A percentile compares a stretch with the other conserved stretches of the same genome.
Conservation (phyloP, 2,329 filamentous ascomycete genomes). For the Xylariaceae sp. region DNA sequence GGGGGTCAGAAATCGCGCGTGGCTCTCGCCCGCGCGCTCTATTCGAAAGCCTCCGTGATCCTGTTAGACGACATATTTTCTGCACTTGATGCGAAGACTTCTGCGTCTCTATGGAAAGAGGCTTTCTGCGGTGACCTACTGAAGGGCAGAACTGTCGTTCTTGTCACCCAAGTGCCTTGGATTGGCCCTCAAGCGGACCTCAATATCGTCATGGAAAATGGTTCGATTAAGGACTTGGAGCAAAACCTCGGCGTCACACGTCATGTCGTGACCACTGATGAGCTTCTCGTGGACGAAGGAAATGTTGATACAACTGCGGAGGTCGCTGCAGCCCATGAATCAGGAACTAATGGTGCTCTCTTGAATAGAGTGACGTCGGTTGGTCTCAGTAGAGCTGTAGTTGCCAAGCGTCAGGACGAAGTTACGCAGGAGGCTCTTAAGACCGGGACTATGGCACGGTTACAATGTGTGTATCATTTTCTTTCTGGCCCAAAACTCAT, state of each 20-base stretch:
- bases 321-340: conserved; percentile 14
- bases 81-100: conserved; percentile 56
- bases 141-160: conserved; percentile 49
- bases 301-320: conserved; percentile 30
- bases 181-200: conserved; percentile 49
- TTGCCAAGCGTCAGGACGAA: conserved; percentile 37
- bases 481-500: neutral
- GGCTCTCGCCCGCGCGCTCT: conserved; percentile 53
- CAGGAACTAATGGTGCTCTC: conserved; percentile 12
- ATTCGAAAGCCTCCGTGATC: conserved; percentile 52
- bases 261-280: conserved; percentile 40
- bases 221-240: conserved; percentile 38
- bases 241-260: conserved; percentile 44
- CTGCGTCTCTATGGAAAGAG: conserved; percentile 51
- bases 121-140: conserved; percentile 56
- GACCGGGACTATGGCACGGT: conserved; percentile 42
- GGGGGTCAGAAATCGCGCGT: conserved; percentile 56
- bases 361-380: conserved; percentile 19
- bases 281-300: conserved; percentile 34
- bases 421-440: conserved; percentile 47
- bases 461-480: conserved; percentile 36
- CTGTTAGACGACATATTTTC: conserved; percentile 59
- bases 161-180: conserved; percentile 56
- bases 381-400: conserved; percentile 29
- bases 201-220: conserved; percentile 43